Evolutionary conservation across 257 asterid genomes (phyloP).

Genomic region (Fraxinus pennsylvanica): DNA sequence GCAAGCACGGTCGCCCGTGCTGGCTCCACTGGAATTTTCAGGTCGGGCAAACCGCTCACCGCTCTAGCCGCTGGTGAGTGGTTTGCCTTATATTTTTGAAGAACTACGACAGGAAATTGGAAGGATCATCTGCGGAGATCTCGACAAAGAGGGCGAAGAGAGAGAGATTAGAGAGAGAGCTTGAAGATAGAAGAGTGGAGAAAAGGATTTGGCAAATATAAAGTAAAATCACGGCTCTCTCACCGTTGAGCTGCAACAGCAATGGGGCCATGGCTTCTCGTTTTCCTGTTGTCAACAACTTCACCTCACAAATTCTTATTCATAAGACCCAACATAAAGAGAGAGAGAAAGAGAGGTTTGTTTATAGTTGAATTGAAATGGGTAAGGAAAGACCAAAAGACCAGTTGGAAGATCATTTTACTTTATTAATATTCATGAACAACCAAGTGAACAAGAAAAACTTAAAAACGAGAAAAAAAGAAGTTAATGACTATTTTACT

Average conservation of each 20-base stretch:
- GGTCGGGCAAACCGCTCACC: too few relatives aligned
- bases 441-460: too few relatives aligned
- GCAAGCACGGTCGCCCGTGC: too few relatives aligned
- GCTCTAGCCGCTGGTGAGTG: too few relatives aligned
- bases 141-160: slow-evolving; percentile 74
- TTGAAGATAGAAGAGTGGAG: slow-evolving; percentile 55
- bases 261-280: slow-evolving; percentile 39
- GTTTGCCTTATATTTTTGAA: slow-evolving; percentile 30
- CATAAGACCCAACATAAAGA: neutral
- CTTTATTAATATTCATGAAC: too few relatives aligned
- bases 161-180: slow-evolving; percentile 41
- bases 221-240: slow-evolving; percentile 76
- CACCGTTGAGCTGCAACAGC: slow-evolving; percentile 75
- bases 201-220: slow-evolving; percentile 54
- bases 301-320: neutral
- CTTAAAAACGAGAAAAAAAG: too few relatives aligned
- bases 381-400: neutral
- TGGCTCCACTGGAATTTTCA: too few relatives aligned
- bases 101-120: slow-evolving; percentile 49
- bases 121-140: slow-evolving; percentile 60
- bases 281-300: neutral
- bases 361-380: neutral
- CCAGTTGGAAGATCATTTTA: too few relatives aligned
- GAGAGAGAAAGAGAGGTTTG: neutral
- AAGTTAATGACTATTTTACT: too few relatives aligned